These are phyloP conservation scores for Xylaria castorea DNA, from an alignment of 495 filamentous ascomycete genomes.

Conservation along the genomic window DNA sequence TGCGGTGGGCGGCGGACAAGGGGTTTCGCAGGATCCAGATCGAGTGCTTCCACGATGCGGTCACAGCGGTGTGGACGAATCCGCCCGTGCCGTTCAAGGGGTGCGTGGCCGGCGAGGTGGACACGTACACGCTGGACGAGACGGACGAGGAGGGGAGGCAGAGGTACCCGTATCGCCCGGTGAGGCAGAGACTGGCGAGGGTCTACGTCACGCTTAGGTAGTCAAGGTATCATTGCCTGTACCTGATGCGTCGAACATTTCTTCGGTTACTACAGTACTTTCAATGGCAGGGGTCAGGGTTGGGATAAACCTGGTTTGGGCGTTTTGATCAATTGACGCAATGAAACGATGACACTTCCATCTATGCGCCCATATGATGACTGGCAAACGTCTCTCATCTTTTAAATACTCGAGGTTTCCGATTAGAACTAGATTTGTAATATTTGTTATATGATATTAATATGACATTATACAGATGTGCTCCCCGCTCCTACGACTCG, in stretches of 20 bases:
- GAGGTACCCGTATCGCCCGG: slow-evolving; percentile 17
- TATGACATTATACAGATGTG: background rate
- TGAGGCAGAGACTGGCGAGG: slow-evolving; percentile 23
- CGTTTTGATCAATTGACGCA: background rate
- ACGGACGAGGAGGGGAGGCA: slow-evolving; percentile 5
- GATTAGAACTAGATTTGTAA: background rate
- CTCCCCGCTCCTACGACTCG: background rate
- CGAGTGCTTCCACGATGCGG: slow-evolving; percentile 43
- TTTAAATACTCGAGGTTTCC: background rate
- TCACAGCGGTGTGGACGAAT: slow-evolving; percentile 43
- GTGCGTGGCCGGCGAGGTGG: slow-evolving; percentile 17
- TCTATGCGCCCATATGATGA: background rate
- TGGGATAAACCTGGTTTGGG: background rate
- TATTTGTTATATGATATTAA: slow-evolving; percentile 2
- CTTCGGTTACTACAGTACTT: background rate
- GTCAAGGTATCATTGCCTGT: background rate
- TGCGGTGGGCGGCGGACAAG: slow-evolving; percentile 40
- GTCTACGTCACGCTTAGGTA: slow-evolving; percentile 24
- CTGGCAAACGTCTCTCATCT: background rate
- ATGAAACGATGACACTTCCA: background rate
- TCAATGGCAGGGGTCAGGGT: background rate
- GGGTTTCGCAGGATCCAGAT: slow-evolving; percentile 50
- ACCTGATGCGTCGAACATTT: background rate
- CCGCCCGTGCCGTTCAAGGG: slow-evolving; percentile 46
- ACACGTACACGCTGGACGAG: slow-evolving; percentile 18